Evolutionary conservation across 2,329 filamentous ascomycete species (phyloP), one percentile per base, ranked within the genome.

Genomic region (Penicillium sp.): DNA sequence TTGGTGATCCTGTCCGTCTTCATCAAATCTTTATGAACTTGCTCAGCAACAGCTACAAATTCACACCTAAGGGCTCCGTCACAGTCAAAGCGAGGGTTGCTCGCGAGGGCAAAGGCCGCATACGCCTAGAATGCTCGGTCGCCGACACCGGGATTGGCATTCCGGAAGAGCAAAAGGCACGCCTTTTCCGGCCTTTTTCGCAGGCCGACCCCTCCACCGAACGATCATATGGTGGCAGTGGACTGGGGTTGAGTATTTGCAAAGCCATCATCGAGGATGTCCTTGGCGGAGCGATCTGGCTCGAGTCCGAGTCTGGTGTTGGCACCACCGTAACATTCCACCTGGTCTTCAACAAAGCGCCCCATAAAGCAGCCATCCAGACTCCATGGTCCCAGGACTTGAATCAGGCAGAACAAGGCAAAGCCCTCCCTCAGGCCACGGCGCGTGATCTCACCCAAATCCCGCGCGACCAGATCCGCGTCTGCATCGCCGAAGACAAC

Each of bases 401-500:
- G 18, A 69, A 70, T 29, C 59, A 68, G 27, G 64, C 66, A 69
- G 59, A 70, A 18, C 31, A 34, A 65, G 46, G 61, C 49, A 73
- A 76, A 49, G 49, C 59, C 66, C 71, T 60, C 54, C 67, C 51
- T 57, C 74, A 52, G 28, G 56, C 68, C 57, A 73, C 76, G 3
- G 77, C 79, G 48, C 70, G 84, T 18, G 84, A 89, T 62, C 77
- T 96, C 4, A 84, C 84, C 14, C 77, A 77, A 47, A 79, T 96
- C 6, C 82, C 86, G 7, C 83, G 87, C 47, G 81, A 89, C 36
- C 77, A 94, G 46, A 75, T 97, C 24, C 84, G 88, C 26, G 84
- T 97, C 24, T 95, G 89, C 67, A 91, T 97, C 47, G 91, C 91
- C 0, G 91, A 97, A 63, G 91, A 97, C 71, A 96, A 96, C 57